Evolutionary conservation across 164 flowering plant genomes (phyloP), one percentile per base, ranked within the genome.

Genomic region (Protea cynaroides): DNA sequence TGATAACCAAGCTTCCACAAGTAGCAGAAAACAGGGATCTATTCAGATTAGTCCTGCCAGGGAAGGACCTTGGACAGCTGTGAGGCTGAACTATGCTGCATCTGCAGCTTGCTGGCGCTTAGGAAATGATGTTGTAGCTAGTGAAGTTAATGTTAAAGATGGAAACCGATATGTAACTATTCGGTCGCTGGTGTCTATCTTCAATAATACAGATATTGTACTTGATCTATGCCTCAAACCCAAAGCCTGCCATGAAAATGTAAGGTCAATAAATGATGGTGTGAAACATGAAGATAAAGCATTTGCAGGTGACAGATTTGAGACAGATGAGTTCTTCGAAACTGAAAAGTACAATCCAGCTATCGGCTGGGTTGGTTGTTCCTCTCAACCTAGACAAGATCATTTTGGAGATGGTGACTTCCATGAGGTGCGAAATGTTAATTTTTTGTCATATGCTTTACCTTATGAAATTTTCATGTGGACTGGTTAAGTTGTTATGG

Each of bases 21-120:
- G 73, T 51, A 75, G 53, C n/a, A 76, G 65, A 68, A 79, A 76
- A 69, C 78, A 84, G 78, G 91, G 96, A 65, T 75, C 74, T 62
- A 80, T 94, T 72, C 97, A 89, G 74, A 88, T 94, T 22, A 89
- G 97, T 73, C 97, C 97, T 59, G 69, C 82, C 46, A 78, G 65
- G 66, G 85, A 79, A 65, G 99, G 99, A 17, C 97, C 99, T 63
- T 94, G 99, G 99, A 89, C 96, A 47, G 79, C 86, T 19, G 86
- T 94, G 61, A 84, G 85, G 80, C 73, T 94, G 60, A 91, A 89
- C 68, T 94, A 94, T 84, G 92, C 95, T 78, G 85, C 99, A 58
- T 93, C 89, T 62, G 90, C 92, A 77, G 95, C 96, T 69, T 91
- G 96, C 71, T 94, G 97, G 97, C 78, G 89, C 52, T 65, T 94